These are phyloP conservation scores for Nemania serpens DNA, from an alignment of 2,329 filamentous ascomycete species.

Conservation along the genomic window DNA sequence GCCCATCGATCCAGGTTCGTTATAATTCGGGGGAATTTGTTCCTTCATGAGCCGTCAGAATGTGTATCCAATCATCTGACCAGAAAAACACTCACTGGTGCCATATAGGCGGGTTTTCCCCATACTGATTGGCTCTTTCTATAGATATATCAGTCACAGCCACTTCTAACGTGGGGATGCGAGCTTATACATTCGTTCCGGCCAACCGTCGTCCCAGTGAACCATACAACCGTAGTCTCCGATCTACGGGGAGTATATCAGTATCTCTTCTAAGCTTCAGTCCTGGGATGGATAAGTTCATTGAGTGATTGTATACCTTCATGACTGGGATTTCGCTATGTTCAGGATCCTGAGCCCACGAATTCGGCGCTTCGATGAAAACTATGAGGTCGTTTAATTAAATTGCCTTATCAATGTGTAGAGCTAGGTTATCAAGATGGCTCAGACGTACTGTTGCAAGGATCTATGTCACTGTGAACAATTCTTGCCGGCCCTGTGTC, in stretches of 20 bases:
- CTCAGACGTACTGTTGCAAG: slow-evolving; percentile 9
- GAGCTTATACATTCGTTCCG: neutral
- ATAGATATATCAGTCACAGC: neutral
- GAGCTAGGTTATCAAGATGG: too few relatives aligned
- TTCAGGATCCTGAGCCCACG: neutral
- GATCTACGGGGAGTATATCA: slow-evolving; percentile 14
- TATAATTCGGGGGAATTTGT: neutral
- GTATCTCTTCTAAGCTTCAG: neutral
- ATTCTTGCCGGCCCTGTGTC: accelerated
- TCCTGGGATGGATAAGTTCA: neutral
- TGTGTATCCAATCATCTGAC: neutral
- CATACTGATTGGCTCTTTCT: slow-evolving; percentile 5
- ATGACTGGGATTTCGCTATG: neutral
- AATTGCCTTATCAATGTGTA: neutral
- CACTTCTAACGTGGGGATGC: neutral
- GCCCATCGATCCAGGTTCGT: neutral
- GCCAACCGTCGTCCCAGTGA: slow-evolving; percentile 14
- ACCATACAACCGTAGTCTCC: slow-evolving; percentile 26
- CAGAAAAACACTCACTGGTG: slow-evolving; percentile 10
- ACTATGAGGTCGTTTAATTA: slow-evolving; percentile 3
- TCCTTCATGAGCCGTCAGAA: slow-evolving; percentile 14
- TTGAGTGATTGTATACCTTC: slow-evolving; percentile 4
- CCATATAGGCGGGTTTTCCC: slow-evolving; percentile 9
- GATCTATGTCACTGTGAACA: slow-evolving; percentile 23
- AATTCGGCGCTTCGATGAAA: slow-evolving; percentile 2